Evolutionary conservation across 2,329 filamentous ascomycete genomes (phyloP).

Genomic region (Calonectria fujianensis): DNA sequence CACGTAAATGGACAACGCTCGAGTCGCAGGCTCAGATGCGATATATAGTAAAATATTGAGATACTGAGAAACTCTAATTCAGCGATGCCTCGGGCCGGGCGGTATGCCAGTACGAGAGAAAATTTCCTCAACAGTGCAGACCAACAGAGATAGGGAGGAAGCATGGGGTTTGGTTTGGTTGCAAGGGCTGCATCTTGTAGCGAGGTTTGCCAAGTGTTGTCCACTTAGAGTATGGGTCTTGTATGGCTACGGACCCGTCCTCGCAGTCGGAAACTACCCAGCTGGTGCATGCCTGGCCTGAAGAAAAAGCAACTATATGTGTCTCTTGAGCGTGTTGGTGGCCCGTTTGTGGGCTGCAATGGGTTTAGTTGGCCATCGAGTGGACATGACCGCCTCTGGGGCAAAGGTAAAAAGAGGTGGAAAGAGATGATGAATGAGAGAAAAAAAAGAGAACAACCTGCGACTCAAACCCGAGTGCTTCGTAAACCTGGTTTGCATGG

Average conservation of each 20-base stretch:
- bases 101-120: conserved; percentile 16
- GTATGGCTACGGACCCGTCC: conserved; percentile 5
- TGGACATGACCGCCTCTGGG: conserved; percentile 30
- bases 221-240: conserved; percentile 14
- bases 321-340: conserved; percentile 40
- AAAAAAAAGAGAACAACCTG: conserved; percentile 1
- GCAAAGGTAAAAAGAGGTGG: conserved; percentile 16
- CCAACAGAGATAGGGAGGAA: not conserved
- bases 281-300: conserved; percentile 15
- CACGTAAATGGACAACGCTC: not conserved
- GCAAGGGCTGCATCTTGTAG: conserved; percentile 26
- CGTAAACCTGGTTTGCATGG: conserved; percentile 37
- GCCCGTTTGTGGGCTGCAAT: conserved; percentile 37
- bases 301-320: conserved; percentile 42
- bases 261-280: not conserved
- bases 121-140: conserved; percentile 7
- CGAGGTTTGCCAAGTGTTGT: conserved; percentile 27
- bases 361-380: conserved; percentile 33
- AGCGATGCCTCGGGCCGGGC: conserved; percentile 35
- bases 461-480: conserved; percentile 14
- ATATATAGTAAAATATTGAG: conserved; percentile 11
- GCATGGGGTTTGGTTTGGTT: conserved; percentile 25
- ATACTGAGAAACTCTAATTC: conserved; percentile 18
- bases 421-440: not conserved
- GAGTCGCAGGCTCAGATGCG: conserved; percentile 4